phyloP scores from a whole-genome alignment of 768 basidiomycete species.

The Glaciozyma antarctica region DNA sequence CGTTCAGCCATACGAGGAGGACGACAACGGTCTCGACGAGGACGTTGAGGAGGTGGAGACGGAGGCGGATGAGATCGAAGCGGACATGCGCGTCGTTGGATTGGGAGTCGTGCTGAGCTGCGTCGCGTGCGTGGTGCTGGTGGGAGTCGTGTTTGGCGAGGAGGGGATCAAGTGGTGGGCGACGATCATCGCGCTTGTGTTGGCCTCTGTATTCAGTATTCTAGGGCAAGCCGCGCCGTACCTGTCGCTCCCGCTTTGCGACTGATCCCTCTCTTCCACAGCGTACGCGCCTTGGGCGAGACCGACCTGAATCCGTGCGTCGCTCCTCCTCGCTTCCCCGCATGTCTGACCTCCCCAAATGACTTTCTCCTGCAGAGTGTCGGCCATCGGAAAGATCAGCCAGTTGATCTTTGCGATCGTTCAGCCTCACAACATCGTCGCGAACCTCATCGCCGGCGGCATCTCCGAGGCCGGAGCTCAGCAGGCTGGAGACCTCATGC shows the following conservation, averaged over 20 bases:
- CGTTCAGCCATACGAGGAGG: constrained; percentile 56
- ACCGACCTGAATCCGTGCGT: constrained; percentile 61
- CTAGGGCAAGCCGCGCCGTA: constrained; percentile 55
- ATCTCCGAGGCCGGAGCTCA: constrained; percentile 94
- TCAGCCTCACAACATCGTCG: constrained; percentile 61
- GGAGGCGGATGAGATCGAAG: constrained; percentile 42
- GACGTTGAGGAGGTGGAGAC: constrained; percentile 30
- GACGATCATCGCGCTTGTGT: constrained; percentile 67
- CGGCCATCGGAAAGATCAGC: constrained; percentile 86
- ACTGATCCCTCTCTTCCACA: constrained; percentile 35
- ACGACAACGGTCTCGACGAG: constrained; percentile 24
- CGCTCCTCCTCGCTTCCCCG: background rate
- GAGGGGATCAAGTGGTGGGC: constrained; percentile 96
- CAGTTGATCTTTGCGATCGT: constrained; percentile 90
- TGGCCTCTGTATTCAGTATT: constrained; percentile 75
- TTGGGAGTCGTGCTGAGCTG: constrained; percentile 57
- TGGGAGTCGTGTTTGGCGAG: constrained; percentile 80
- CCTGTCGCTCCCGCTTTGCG: background rate
- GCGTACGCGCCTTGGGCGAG: constrained; percentile 87
- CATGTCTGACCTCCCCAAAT: background rate
- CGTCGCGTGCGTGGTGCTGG: constrained; percentile 60
- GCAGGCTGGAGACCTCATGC: constrained; percentile 97
- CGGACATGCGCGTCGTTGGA: constrained; percentile 71
- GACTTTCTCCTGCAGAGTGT: constrained; percentile 57
- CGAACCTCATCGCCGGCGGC: constrained; percentile 92